Evolutionary conservation across 2,329 filamentous ascomycete genomes (phyloP), one percentile per base, ranked within the genome.

Genomic region (Cercospora sp.): DNA sequence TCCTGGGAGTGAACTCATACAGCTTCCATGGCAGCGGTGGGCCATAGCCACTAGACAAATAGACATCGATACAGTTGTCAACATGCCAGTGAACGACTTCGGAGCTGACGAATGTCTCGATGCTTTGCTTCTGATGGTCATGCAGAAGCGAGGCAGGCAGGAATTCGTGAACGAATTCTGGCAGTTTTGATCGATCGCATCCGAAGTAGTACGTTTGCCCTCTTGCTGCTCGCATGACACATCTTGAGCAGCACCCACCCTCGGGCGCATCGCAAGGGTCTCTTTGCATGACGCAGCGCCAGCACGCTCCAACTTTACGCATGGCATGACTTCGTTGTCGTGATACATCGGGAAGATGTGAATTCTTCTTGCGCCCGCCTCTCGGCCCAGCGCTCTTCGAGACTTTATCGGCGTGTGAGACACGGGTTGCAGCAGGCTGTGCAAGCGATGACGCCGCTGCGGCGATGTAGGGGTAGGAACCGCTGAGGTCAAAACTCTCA

Each of bases 231-330:
- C 70, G 79, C 73, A 64, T 79, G 71, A 70, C 58, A 61, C 76
- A 78, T 60, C 77, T 62, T 12, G 64, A 66, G 48, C 77, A 78
- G 8, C 75, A 74, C 12, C 71, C 68, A 10, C 74, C 72, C 26
- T 75, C 63, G 5, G 55, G 55, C 28, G 28, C 74, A 39, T 76
- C 73, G 42, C 81, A 82, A 67, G 80, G 80, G 71, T 83, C 83
- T 73, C 82, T 77, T 69, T 84, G 82, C 60, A 84, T 75, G 4
- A 79, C 79, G 67, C 83, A 84, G 30, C 81, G 78, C 83, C 83
- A 84, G 66, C 83, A 84, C 9, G 82, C 81, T 23, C 80, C 79
- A 7, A 79, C 77, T 63, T 81, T 81, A 13, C 83, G 80, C 81
- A 83, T 83, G 48, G 79, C 77, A 60, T 80, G 79, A 51, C 79